These are phyloP conservation scores for Petunia hybrid DNA, from an alignment of 305 asterid species.

Conservation along the genomic window DNA sequence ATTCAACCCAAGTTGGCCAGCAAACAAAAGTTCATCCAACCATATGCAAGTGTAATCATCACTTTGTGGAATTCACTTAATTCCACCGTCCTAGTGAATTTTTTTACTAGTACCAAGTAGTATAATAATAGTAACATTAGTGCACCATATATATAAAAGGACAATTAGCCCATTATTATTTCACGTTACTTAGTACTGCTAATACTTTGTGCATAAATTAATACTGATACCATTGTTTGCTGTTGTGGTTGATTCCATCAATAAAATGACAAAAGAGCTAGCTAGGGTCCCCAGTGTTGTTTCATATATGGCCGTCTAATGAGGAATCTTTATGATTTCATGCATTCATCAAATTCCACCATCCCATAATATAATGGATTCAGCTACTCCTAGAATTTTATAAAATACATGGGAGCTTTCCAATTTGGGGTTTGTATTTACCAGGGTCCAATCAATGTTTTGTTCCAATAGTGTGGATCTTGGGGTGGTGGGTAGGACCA, in stretches of 20 bases:
- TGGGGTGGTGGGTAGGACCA: conserved; percentile 31
- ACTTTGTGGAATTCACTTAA: conserved; percentile 23
- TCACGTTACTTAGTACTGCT: not conserved
- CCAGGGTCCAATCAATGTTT: conserved; percentile 15
- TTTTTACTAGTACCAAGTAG: conserved; percentile 14
- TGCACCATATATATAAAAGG: conserved; percentile 23
- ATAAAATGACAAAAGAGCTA: conserved; percentile 17
- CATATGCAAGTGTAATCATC: conserved; percentile 30
- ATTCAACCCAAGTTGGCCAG: conserved; percentile 31
- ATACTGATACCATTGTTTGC: conserved; percentile 26
- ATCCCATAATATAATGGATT: conserved; percentile 2
- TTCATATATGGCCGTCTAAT: conserved; percentile 34
- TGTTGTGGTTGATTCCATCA: conserved; percentile 36
- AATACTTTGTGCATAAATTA: conserved; percentile 7
- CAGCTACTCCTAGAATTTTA: conserved; percentile 16
- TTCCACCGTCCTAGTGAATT: not conserved
- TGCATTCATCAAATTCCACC: conserved; percentile 28
- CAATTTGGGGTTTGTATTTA: conserved; percentile 31
- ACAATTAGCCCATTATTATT: conserved; percentile 21
- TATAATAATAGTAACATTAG: conserved; percentile 15
- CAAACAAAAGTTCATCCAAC: conserved; percentile 3
- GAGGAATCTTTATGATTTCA: conserved; percentile 35
- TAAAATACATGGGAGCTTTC: conserved; percentile 35
- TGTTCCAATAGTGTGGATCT: conserved; percentile 36
- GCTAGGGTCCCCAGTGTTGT: conserved; percentile 27